Conservation (phyloP, 495 filamentous ascomycete species). For the Ramalina intermedia region DNA sequence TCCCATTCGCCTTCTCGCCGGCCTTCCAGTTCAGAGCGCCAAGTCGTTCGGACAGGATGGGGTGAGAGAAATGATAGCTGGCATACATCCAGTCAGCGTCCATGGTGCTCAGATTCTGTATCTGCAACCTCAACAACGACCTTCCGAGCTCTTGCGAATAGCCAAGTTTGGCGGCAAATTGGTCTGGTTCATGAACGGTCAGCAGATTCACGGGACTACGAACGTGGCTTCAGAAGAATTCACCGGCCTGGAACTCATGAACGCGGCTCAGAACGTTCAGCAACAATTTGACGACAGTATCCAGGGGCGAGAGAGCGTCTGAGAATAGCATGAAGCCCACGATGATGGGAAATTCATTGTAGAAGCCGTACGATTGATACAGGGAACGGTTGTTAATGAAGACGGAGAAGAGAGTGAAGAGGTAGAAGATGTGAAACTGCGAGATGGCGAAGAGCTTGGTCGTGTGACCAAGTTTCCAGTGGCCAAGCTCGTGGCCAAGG, state of each 20-base stretch:
- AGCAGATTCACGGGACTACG: conserved; percentile 4
- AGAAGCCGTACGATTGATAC: conserved; percentile 82
- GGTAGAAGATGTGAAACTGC: conserved; percentile 81
- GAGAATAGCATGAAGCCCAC: conserved; percentile 96
- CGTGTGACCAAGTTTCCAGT: conserved; percentile 92
- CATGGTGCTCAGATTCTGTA: conserved; percentile 96
- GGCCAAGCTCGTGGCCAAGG: conserved; percentile 86
- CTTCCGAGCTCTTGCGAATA: conserved; percentile 73
- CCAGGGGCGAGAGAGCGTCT: conserved; percentile 80
- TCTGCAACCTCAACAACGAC: conserved; percentile 90
- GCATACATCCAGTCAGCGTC: conserved; percentile 97
- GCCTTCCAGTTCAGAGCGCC: conserved; percentile 76
- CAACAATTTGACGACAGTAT: conserved; percentile 77
- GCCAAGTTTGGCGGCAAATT: conserved; percentile 74
- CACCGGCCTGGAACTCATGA: conserved; percentile 92
- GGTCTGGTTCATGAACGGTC: conserved; percentile 30
- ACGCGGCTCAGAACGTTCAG: conserved; percentile 92
- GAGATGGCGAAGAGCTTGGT: conserved; percentile 81
- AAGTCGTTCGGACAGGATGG: conserved; percentile 84
- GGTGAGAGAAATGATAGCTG: conserved; percentile 95
- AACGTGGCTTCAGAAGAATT: conserved; percentile 9
- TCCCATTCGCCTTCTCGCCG: conserved; percentile 36
- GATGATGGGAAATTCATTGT: conserved; percentile 73
- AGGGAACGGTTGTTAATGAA: conserved; percentile 92
- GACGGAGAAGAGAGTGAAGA: conserved; percentile 89